Conservation (phyloP, 306 rosid species). For the Vigna unguiculata region DNA sequence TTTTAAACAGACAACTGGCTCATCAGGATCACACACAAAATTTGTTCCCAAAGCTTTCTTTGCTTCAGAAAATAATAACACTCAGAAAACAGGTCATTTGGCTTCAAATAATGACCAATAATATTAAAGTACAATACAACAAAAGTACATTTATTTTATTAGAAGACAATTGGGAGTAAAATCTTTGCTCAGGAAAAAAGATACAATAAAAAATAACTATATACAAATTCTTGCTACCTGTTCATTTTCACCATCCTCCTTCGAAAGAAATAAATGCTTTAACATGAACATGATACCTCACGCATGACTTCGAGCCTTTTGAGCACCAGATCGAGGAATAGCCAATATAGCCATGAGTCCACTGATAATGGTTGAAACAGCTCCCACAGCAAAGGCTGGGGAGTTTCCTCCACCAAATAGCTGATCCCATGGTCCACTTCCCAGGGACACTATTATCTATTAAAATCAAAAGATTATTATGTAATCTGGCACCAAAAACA, state of each 20-base stretch:
- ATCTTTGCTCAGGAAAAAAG: constrained; percentile 42
- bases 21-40: constrained; percentile 44
- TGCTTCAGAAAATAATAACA: constrained; percentile 40
- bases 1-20: constrained; percentile 45
- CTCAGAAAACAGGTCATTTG: constrained; percentile 36
- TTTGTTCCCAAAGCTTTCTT: constrained; percentile 38
- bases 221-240: constrained; percentile 54
- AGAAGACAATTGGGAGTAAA: constrained; percentile 32
- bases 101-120: constrained; percentile 45
- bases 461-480: constrained; percentile 46
- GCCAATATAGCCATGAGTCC: constrained; percentile 92
- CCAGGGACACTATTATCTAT: constrained; percentile 89
- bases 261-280: constrained; percentile 40
- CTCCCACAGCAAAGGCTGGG: constrained; percentile 93
- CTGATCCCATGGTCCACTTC: constrained; percentile 99
- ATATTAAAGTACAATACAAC: constrained; percentile 46
- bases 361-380: constrained; percentile 83
- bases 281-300: constrained; percentile 75
- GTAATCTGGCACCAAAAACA: constrained; percentile 34
- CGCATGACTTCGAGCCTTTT: constrained; percentile 67
- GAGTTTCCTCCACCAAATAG: constrained; percentile 98
- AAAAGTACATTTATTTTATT: constrained; percentile 37
- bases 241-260: constrained; percentile 50
- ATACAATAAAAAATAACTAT: constrained; percentile 48
- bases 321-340: constrained; percentile 79